Conservation (phyloP, 495 filamentous ascomycete genomes). For the Talaromyces ruber region DNA sequence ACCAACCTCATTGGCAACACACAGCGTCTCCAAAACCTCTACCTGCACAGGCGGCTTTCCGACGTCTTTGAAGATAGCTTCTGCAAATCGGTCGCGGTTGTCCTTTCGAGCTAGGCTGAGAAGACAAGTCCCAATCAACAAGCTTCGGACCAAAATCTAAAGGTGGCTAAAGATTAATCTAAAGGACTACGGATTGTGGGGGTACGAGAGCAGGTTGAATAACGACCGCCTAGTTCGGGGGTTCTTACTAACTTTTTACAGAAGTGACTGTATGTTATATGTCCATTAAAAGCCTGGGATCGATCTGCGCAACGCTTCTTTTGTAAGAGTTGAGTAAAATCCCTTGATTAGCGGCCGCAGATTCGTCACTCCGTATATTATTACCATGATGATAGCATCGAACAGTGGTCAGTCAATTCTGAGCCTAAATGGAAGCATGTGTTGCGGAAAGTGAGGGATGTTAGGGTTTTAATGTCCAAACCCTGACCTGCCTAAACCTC, state of each 20-base stretch:
- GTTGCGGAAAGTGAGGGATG: background rate
- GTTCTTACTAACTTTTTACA: background rate
- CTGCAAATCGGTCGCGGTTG: background rate
- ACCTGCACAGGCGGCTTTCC: background rate
- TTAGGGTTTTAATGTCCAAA: background rate
- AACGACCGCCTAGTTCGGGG: background rate
- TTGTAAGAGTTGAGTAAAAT: background rate
- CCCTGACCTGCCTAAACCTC: background rate
- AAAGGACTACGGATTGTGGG: background rate
- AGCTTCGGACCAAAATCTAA: background rate
- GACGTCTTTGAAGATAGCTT: background rate
- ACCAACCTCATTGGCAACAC: background rate
- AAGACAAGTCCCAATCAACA: background rate
- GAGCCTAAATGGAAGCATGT: background rate
- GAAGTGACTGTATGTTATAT: background rate
- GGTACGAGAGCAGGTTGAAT: background rate
- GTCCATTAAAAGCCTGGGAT: too few relatives aligned
- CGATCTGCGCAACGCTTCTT: background rate
- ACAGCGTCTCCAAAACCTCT: background rate
- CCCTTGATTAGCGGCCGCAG: background rate
- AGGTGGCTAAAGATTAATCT: background rate
- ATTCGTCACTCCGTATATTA: background rate
- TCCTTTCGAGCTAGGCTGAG: background rate
- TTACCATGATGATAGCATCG: background rate
- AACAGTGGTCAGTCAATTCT: background rate